Percentiles rank a stretch among this genome's conserved stretches.
Evolutionary conservation across 768 basidiomycete species (phyloP).

Genomic region (Boletus fagicola): DNA sequence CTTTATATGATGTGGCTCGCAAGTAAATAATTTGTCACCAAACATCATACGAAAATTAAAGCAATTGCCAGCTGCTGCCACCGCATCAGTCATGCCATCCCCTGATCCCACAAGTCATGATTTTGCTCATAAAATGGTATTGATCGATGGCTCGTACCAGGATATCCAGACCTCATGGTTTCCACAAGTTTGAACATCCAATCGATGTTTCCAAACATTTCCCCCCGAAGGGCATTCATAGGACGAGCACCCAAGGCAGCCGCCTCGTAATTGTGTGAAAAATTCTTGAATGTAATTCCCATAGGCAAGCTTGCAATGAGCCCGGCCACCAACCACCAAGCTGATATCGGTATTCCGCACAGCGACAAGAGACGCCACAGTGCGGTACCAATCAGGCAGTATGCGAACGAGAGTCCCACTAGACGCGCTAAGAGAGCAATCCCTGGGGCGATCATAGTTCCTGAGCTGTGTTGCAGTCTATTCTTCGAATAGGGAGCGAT

Average conservation of each 20-base stretch:
- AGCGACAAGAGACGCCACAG: conserved; percentile 8
- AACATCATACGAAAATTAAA: conserved; percentile 47
- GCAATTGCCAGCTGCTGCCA: conserved; percentile 41
- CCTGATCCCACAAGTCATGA: conserved; percentile 27
- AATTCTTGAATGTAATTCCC: conserved; percentile 27
- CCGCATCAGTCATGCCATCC: conserved; percentile 40
- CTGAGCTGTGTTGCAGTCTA: background rate
- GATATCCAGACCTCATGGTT: conserved; percentile 45
- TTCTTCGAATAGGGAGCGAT: background rate
- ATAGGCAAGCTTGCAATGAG: conserved; percentile 37
- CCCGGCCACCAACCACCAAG: conserved; percentile 37
- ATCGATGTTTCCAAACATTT: conserved; percentile 46
- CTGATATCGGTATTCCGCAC: conserved; percentile 31
- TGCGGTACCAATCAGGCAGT: background rate
- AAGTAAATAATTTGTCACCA: conserved; percentile 46
- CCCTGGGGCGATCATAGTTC: conserved; percentile 18
- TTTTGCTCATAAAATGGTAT: background rate
- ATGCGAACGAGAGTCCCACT: background rate
- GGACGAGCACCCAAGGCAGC: conserved; percentile 46
- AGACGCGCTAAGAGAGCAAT: conserved; percentile 10
- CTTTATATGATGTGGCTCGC: conserved; percentile 55
- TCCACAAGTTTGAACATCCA: conserved; percentile 37
- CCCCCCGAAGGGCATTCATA: conserved; percentile 39
- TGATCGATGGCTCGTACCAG: conserved; percentile 37
- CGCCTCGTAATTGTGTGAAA: conserved; percentile 37